Evolutionary conservation across 2,329 filamentous ascomycete genomes (phyloP), one percentile per base, ranked within the genome.

Genomic region (Aaosphaeria arxii): DNA sequence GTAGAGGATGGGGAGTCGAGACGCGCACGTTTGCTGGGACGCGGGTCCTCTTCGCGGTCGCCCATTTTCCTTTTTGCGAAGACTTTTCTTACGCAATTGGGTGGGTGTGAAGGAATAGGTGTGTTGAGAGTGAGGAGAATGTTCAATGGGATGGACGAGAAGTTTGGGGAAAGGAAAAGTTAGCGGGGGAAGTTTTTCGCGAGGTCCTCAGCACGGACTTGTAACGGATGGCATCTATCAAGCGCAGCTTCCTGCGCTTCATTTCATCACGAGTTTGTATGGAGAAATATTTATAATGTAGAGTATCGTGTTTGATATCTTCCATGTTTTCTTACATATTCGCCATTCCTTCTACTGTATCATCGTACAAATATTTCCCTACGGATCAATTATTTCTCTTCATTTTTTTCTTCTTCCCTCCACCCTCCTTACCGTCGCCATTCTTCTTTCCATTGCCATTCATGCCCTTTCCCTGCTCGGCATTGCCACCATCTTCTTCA

Each of bases 11-110:
- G 11, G 29, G 45, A 50, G 52, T 67, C 64, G 45, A 67, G 59
- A n/a, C 62, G 60, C 29, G 61, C 63, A 48, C 65, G 64, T 58
- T 69, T 67, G 17, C 59, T 52, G 28, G 64, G 65, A 46, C 62
- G 61, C 53, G 47, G 48, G 30, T 51, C 42, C 5, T 50, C 50
- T 24, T 24, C 17, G 17, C 17, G 17, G 17, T 24, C 17, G 17
- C 17, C 17, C 17, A 24, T 40, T 33, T 31, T 36, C 9, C 9
- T 36, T 9, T 36, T 11, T 9, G 33, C 33, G 33, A 36, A 9
- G 33, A 9, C 9, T 9, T 9, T 9, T 36, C 33, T 36, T 36
- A 11, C 33, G 33, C 33, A 36, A 36, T 11, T 41, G 39, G 39
- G 11, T 9, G 39, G 39, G 9, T 28, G 17, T 41, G 39, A 9